A percentile compares a stretch with the other conserved stretches of the same genome.
Conservation (phyloP, 2,329 filamentous ascomycete species). For the Sporothrix euskadiensis region DNA sequence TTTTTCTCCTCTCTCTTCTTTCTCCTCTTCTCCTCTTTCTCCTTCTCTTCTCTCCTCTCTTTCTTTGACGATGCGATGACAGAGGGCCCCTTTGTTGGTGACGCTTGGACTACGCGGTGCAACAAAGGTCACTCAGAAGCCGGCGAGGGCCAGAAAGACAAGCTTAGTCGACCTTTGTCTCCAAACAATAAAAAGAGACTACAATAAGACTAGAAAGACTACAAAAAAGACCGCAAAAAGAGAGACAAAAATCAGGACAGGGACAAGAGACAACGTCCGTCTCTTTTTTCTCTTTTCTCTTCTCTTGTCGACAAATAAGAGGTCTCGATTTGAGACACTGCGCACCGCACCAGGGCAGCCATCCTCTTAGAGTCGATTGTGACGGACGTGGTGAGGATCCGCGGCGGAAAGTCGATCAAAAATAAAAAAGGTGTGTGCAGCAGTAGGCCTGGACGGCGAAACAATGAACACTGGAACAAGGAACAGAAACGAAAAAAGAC, state of each 20-base stretch:
- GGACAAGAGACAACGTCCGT: background rate
- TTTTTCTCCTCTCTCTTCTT: too few species aligned
- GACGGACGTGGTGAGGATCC: background rate
- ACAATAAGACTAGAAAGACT: too few species aligned
- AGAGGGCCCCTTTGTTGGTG: slow-evolving; percentile 3
- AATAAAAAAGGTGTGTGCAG: background rate
- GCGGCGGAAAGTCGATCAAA: background rate
- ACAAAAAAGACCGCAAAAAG: background rate
- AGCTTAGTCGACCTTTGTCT: background rate
- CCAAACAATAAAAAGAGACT: background rate
- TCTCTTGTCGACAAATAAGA: background rate
- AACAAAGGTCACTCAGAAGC: background rate
- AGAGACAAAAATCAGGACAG: background rate
- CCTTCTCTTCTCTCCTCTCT: too few species aligned
- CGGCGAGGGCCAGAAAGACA: too few species aligned
- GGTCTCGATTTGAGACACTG: background rate
- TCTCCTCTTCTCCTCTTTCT: too few species aligned
- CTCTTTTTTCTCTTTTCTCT: background rate
- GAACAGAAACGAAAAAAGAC: background rate
- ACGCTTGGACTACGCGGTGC: background rate
- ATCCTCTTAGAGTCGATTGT: background rate
- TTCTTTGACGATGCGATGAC: slow-evolving; percentile 1
- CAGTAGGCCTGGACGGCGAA: too few species aligned
- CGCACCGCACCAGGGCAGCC: background rate
- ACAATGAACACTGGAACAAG: background rate